These are phyloP conservation scores for Syncephalastrum racemosum DNA, from an alignment of 371 early-diverging fungal genomes.

Conservation along the genomic window DNA sequence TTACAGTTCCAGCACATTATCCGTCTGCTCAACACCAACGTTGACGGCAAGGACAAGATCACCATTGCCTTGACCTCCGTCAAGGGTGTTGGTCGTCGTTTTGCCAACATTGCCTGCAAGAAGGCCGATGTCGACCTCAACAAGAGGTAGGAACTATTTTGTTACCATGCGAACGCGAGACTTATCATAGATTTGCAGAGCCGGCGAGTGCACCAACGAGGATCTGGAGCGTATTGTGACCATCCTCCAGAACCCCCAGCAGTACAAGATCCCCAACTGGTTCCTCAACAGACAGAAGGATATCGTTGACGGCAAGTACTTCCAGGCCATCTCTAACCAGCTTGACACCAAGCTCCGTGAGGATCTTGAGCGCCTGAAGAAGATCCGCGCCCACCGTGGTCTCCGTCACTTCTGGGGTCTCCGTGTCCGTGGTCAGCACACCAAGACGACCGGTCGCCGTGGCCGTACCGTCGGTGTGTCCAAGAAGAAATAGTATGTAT, in stretches of 20 bases:
- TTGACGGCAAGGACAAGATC: slow-evolving; percentile 96
- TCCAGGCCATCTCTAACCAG: slow-evolving; percentile 93
- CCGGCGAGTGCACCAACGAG: slow-evolving; percentile 95
- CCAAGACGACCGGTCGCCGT: slow-evolving; percentile 98
- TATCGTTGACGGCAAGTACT: slow-evolving; percentile 89
- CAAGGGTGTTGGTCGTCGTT: slow-evolving; percentile 98
- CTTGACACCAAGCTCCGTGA: slow-evolving; percentile 96
- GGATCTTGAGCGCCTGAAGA: slow-evolving; percentile 96
- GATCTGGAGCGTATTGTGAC: slow-evolving; percentile 90
- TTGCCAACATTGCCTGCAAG: slow-evolving; percentile 97
- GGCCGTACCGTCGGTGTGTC: slow-evolving; percentile 97
- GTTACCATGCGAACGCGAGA: not conserved
- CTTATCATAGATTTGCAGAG: slow-evolving; percentile 54
- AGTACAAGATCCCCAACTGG: slow-evolving; percentile 98
- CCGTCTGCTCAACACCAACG: slow-evolving; percentile 99
- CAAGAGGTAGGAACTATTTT: slow-evolving; percentile 80
- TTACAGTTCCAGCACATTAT: slow-evolving; percentile 95
- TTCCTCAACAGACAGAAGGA: slow-evolving; percentile 99
- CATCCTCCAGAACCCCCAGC: slow-evolving; percentile 90
- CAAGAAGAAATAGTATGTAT: slow-evolving; percentile 86
- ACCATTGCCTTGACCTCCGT: slow-evolving; percentile 97
- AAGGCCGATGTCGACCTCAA: slow-evolving; percentile 96
- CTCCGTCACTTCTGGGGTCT: slow-evolving; percentile 97
- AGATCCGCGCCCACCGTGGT: slow-evolving; percentile 94
- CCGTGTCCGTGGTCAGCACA: slow-evolving; percentile 94